phyloP scores from a whole-genome alignment of 352 stramenopile genomes.

The Phytophthora colocasiae region DNA sequence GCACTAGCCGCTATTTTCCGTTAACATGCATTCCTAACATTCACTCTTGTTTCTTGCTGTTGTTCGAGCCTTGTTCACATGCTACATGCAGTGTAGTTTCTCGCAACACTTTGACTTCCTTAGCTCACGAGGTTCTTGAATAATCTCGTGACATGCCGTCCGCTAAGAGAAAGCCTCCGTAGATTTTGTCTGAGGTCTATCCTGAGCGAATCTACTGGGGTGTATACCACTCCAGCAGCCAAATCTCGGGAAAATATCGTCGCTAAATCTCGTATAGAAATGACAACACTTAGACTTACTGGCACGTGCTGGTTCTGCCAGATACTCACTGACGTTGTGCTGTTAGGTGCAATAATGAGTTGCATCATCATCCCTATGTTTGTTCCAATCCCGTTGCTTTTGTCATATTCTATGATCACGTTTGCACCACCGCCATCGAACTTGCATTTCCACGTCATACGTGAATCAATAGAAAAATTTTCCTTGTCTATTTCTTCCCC shows the following conservation, averaged over 20 bases:
- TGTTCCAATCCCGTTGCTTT: background rate
- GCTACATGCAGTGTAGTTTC: too few species aligned
- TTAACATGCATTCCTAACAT: too few species aligned
- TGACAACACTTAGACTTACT: background rate
- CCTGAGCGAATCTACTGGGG: background rate
- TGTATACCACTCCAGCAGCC: background rate
- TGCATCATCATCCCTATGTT: background rate
- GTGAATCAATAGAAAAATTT: background rate
- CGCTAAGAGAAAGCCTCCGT: too few species aligned
- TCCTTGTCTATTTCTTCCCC: background rate
- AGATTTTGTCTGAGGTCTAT: background rate
- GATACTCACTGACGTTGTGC: too few species aligned
- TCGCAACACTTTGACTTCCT: too few species aligned
- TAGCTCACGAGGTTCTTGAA: too few species aligned
- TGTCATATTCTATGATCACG: background rate
- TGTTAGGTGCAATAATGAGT: background rate
- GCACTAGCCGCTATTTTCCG: too few species aligned
- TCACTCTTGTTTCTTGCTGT: too few species aligned
- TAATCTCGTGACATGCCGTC: too few species aligned
- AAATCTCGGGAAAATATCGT: background rate
- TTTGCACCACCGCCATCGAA: too few species aligned
- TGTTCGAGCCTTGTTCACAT: too few species aligned
- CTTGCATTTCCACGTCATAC: background rate
- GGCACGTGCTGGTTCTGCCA: background rate
- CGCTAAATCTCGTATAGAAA: background rate